Evolutionary conservation across 306 rosid genomes (phyloP).

Genomic region (Prunus mira): DNA sequence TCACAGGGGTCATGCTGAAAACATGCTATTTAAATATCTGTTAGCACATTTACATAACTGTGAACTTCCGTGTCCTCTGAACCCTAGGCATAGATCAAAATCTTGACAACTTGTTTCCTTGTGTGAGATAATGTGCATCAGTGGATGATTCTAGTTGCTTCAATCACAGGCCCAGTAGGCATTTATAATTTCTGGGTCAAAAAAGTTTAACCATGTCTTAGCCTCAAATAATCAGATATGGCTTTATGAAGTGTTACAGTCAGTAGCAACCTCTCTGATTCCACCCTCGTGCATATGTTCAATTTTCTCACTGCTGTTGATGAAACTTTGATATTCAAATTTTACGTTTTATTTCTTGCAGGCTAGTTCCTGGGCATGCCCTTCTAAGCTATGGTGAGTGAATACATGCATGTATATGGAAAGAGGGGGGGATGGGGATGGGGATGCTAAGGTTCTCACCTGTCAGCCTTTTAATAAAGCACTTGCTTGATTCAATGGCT

Average conservation of each 20-base stretch:
- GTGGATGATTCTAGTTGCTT: slow-evolving; percentile 11
- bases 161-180: not conserved
- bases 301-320: slow-evolving; percentile 12
- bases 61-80: not conserved
- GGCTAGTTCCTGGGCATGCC: slow-evolving; percentile 80
- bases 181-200: not conserved
- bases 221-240: not conserved
- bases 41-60: not conserved
- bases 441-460: not conserved
- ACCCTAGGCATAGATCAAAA: not conserved
- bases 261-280: not conserved
- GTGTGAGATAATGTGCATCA: slow-evolving; percentile 7
- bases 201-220: not conserved
- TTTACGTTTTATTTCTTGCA: slow-evolving; percentile 38
- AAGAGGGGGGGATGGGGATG: not conserved
- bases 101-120: slow-evolving; percentile 21
- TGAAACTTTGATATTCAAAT: slow-evolving; percentile 2
- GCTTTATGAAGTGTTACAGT: not conserved
- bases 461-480: not conserved
- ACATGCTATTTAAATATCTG: not conserved
- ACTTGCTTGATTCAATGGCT: not conserved
- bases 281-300: slow-evolving; percentile 4
- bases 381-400: slow-evolving; percentile 78
- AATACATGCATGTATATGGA: not conserved
- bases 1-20: not conserved